Evolutionary conservation across 2,329 filamentous ascomycete genomes (phyloP).

Genomic region (Aspergillus sclerotialis): DNA sequence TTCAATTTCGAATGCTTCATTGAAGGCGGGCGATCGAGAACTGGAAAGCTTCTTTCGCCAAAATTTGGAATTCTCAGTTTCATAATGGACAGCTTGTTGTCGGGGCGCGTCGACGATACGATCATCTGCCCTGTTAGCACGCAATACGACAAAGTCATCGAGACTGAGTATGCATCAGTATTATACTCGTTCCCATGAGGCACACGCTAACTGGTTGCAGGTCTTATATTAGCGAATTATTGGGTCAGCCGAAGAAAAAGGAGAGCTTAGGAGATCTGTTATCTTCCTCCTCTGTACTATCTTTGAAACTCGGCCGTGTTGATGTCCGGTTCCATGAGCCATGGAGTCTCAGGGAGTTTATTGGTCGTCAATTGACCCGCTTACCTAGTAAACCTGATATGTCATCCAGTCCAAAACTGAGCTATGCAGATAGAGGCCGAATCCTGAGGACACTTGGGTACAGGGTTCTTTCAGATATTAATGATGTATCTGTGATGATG

Average conservation of each 20-base stretch:
- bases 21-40: constrained; percentile 86
- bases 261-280: constrained; percentile 88
- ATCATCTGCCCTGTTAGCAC: constrained; percentile 94
- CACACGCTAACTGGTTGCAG: constrained; percentile 23
- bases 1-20: constrained; percentile 98
- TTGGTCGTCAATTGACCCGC: constrained; percentile 65
- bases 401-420: constrained; percentile 32
- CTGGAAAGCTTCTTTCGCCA: constrained; percentile 84
- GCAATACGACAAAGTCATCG: constrained; percentile 98
- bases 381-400: constrained; percentile 39
- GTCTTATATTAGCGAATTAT: constrained; percentile 87
- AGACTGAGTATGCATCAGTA: constrained; percentile 59
- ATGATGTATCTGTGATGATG: constrained; percentile 95
- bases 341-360: constrained; percentile 80
- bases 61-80: constrained; percentile 96
- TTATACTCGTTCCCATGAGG: background rate
- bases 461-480: constrained; percentile 88
- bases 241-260: constrained; percentile 91
- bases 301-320: constrained; percentile 79
- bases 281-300: constrained; percentile 80
- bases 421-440: constrained; percentile 56
- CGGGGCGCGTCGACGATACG: constrained; percentile 79
- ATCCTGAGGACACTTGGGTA: constrained; percentile 84
- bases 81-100: constrained; percentile 81
- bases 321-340: constrained; percentile 95